Evolutionary conservation across 192 early-diverging fungal species (phyloP).

Genomic region (Coemansia sp.): DNA sequence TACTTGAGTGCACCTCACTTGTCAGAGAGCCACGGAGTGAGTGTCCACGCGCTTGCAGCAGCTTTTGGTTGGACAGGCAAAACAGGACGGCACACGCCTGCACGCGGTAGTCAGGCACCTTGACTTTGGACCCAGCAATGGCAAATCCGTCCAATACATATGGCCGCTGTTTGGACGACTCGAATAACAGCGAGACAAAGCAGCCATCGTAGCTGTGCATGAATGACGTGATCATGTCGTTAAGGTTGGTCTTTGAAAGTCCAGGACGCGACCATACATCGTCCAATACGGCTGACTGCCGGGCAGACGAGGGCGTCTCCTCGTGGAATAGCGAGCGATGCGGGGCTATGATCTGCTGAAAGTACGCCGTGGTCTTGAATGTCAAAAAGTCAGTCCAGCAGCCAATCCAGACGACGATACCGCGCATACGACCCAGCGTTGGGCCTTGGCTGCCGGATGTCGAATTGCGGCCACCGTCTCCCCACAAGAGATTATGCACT

Average conservation of each 20-base stretch:
- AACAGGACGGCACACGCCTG: constrained; percentile 53
- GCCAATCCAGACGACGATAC: constrained; percentile 34
- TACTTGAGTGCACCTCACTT: constrained; percentile 34
- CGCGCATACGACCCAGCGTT: constrained; percentile 25
- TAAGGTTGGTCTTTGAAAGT: constrained; percentile 27
- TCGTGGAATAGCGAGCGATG: constrained; percentile 44
- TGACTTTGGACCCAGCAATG: constrained; percentile 34
- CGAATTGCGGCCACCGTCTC: constrained; percentile 14
- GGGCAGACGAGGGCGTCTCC: constrained; percentile 19
- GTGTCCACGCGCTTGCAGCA: constrained; percentile 31
- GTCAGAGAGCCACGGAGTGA: constrained; percentile 31
- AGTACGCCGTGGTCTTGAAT: constrained; percentile 52
- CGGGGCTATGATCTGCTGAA: constrained; percentile 48
- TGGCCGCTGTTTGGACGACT: constrained; percentile 48
- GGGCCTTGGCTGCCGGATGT: constrained; percentile 10
- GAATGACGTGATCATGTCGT: constrained; percentile 31
- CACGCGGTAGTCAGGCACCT: constrained; percentile 48
- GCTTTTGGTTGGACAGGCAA: constrained; percentile 43
- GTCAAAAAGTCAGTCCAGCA: constrained; percentile 38
- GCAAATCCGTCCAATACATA: constrained; percentile 46
- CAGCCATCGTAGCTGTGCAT: constrained; percentile 44
- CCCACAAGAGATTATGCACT: constrained; percentile 50
- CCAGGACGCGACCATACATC: constrained; percentile 47
- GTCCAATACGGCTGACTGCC: constrained; percentile 27
- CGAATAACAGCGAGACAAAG: constrained; percentile 56